Conservation (phyloP, 202 grass and related monocot genomes). For the Zoysia matrella region DNA sequence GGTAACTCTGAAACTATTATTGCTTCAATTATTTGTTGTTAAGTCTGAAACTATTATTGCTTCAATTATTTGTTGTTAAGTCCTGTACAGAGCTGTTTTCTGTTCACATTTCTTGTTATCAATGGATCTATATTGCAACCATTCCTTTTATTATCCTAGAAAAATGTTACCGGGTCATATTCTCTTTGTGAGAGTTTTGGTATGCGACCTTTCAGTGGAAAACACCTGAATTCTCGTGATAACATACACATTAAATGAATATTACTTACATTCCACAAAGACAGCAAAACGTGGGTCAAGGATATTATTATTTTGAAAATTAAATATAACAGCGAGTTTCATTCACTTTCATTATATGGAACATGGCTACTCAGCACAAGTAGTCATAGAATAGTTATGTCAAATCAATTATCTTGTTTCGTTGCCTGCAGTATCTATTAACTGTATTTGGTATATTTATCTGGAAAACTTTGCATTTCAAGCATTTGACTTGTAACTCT, state of each 20-base stretch:
- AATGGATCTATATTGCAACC: not conserved
- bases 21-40: slow-evolving; percentile 19
- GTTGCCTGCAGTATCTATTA: slow-evolving; percentile 23
- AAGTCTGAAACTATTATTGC: slow-evolving; percentile 29
- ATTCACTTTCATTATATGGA: not conserved
- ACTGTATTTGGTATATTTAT: slow-evolving; percentile 17
- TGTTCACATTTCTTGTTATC: slow-evolving; percentile 27
- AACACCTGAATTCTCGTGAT: not conserved
- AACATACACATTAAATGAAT: too few relatives aligned
- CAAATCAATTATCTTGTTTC: slow-evolving; percentile 1
- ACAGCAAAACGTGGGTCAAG: too few relatives aligned
- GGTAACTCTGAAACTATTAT: slow-evolving; percentile 58
- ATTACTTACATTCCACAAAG: too few relatives aligned
- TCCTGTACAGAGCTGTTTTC: slow-evolving; percentile 4
- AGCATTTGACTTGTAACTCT: slow-evolving; percentile 36
- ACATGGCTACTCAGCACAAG: not conserved
- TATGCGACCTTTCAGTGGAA: not conserved
- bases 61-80: slow-evolving; percentile 15
- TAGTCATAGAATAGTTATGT: slow-evolving; percentile 21
- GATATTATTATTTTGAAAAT: not conserved
- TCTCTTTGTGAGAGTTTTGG: not conserved
- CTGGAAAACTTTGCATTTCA: slow-evolving; percentile 25
- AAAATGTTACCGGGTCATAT: not conserved
- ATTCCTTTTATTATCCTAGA: not conserved
- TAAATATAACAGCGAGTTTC: not conserved